Percentiles rank a stretch among this genome's conserved stretches.
Evolutionary conservation across 192 early-diverging fungal genomes (phyloP).

Genomic region (Lunasporangiospora selenospora): DNA sequence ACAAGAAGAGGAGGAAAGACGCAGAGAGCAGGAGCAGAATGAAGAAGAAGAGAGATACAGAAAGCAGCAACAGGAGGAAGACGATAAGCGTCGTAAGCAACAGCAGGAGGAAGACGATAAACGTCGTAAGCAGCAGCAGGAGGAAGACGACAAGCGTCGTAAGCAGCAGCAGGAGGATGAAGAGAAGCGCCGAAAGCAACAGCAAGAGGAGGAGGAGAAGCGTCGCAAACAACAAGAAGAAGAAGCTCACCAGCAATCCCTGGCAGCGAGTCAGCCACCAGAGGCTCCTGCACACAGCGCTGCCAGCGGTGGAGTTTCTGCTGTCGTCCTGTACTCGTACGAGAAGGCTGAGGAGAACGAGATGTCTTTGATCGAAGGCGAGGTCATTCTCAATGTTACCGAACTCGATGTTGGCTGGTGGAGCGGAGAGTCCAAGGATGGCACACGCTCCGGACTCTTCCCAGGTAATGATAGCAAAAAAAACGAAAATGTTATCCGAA

Average conservation of each 20-base stretch:
- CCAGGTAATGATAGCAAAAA: slow-evolving; percentile 61
- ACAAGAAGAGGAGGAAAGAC: slow-evolving; percentile 22
- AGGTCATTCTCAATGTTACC: slow-evolving; percentile 78
- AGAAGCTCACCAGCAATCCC: not conserved
- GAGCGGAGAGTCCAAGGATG: slow-evolving; percentile 82
- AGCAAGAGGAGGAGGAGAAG: not conserved
- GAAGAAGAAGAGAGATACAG: slow-evolving; percentile 26
- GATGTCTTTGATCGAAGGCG: slow-evolving; percentile 83
- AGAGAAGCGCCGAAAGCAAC: not conserved
- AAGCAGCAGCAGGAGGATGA: slow-evolving; percentile 7
- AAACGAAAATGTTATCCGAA: no score
- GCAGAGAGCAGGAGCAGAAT: slow-evolving; percentile 36
- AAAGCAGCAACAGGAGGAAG: slow-evolving; percentile 47
- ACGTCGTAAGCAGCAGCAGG: slow-evolving; percentile 12
- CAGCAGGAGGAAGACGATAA: slow-evolving; percentile 27
- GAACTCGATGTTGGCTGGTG: slow-evolving; percentile 94
- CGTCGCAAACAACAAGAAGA: not conserved
- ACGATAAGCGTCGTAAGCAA: slow-evolving; percentile 32
- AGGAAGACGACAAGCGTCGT: slow-evolving; percentile 10
- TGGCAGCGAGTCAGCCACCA: slow-evolving; percentile 9
- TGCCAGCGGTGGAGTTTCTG: slow-evolving; percentile 46
- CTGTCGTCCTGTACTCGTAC: slow-evolving; percentile 80
- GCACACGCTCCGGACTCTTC: slow-evolving; percentile 79
- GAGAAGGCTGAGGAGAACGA: slow-evolving; percentile 85
- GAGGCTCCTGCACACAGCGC: slow-evolving; percentile 24